Base-by-base conservation (phyloP, 2,329 filamentous ascomycete genomes). In the Neurospora sp. region DNA sequence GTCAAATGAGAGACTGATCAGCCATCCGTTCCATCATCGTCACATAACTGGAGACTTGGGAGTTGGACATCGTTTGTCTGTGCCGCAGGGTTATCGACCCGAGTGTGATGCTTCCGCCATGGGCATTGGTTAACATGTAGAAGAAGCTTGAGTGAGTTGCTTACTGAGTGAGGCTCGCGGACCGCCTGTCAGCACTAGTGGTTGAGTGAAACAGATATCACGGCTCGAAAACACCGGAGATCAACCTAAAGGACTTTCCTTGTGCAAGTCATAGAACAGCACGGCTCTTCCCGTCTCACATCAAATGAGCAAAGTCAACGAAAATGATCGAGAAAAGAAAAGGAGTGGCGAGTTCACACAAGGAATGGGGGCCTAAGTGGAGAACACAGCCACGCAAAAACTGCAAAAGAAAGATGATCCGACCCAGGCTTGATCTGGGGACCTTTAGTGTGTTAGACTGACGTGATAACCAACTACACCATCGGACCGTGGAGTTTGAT, bases 391-490 rank as follows among this genome's bases (percentile, higher is more conserved):
- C 3, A 17, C 11, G 2, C 9, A 28, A 52, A 33, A 58, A 9
- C 9, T 15, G 11, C 46, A 58, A 58, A 58, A 58, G 13, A 15
- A 15, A 58, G 3, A 58, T 74, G 73, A 74, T 74, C 66, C 73
- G 71, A 74, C 72, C 73, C 75, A 73, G 75, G 75, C 68, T 77
- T 68, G 76, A 77, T 75, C 76, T 33, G 28, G 28, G 28, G 28
- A 6, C 28, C 28, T 33, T 33, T 4, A 33, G 28, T 33, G 28
- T 33, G 80, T 83, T 83, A 82, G 80, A 82, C 81, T 82, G 80
- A 82, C 78, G 81, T 82, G 81, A 82, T 82, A 82, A 82, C 80
- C 81, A 82, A 82, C 81, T 78, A 78, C 77, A 78, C 76, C 76
- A 78, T 73, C 71, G 71, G 69, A 74, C 74, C 74, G 23, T 33